Evolutionary conservation across 1,284 basidiomycete species (phyloP).

Genomic region (Ceratobasidium sp.): DNA sequence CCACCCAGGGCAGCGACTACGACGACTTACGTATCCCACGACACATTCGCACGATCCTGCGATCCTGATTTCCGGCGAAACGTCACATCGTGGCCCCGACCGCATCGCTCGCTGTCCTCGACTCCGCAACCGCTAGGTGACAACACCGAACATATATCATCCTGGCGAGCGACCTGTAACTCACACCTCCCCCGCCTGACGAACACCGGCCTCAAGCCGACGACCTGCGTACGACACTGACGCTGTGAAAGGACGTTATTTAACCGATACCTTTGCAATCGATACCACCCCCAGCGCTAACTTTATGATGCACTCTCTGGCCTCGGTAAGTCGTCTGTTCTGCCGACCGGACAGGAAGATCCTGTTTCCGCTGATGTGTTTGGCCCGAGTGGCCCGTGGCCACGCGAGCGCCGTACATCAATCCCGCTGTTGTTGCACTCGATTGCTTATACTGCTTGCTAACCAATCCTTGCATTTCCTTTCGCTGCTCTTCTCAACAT

Average conservation of each 20-base stretch:
- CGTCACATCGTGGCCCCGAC: conserved; percentile 25
- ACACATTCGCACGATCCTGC: conserved; percentile 16
- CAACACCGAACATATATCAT: neutral
- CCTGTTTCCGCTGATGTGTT: conserved; percentile 14
- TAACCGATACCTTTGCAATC: conserved; percentile 18
- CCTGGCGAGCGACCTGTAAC: conserved; percentile 9
- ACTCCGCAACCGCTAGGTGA: neutral
- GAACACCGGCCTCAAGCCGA: conserved; percentile 36
- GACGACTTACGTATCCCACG: conserved; percentile 35
- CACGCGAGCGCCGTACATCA: neutral
- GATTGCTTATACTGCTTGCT: conserved; percentile 11
- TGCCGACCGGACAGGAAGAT: conserved; percentile 8
- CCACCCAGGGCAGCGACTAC: neutral
- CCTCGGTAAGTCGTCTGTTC: conserved; percentile 21
- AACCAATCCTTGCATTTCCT: neutral
- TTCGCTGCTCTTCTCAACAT: neutral
- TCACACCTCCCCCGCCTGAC: conserved; percentile 13
- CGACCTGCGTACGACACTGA: conserved; percentile 29
- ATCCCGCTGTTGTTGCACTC: neutral
- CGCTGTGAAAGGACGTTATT: too few relatives aligned
- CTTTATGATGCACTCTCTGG: conserved; percentile 16
- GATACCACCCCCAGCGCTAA: conserved; percentile 2
- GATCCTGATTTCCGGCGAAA: conserved; percentile 27
- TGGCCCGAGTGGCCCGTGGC: neutral
- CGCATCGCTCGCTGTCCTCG: conserved; percentile 5